phyloP scores from a whole-genome alignment of 2,329 filamentous ascomycete genomes.

The Trichoderma citrinoviride region DNA sequence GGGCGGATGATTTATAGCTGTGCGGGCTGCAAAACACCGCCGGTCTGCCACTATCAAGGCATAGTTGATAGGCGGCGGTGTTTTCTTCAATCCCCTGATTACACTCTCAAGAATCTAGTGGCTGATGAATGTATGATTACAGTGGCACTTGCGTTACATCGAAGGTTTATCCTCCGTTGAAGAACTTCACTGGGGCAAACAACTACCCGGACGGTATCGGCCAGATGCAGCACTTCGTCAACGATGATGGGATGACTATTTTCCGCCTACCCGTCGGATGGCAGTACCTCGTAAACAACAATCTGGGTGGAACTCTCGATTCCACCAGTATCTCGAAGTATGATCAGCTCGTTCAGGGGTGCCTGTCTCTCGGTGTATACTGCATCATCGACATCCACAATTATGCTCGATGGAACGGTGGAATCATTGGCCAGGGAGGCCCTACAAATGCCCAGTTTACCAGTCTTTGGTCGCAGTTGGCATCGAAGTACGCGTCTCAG shows the following conservation, averaged over 20 bases:
- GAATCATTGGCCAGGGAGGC: slow-evolving; percentile 61
- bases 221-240: slow-evolving; percentile 55
- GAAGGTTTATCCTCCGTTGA: slow-evolving; percentile 33
- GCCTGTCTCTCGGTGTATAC: slow-evolving; percentile 49
- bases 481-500: slow-evolving; percentile 47
- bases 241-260: slow-evolving; percentile 48
- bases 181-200: slow-evolving; percentile 28
- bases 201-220: slow-evolving; percentile 34
- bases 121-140: too few relatives aligned
- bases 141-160: slow-evolving; percentile 31
- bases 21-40: too few relatives aligned
- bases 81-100: too few relatives aligned
- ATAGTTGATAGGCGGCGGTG: too few relatives aligned
- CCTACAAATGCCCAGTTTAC: slow-evolving; percentile 58
- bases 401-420: slow-evolving; percentile 58
- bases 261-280: slow-evolving; percentile 50
- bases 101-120: too few relatives aligned
- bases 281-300: slow-evolving; percentile 54
- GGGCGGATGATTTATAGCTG: too few relatives aligned
- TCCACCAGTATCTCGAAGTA: slow-evolving; percentile 48
- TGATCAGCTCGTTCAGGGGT: slow-evolving; percentile 53
- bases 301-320: slow-evolving; percentile 47
- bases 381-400: slow-evolving; percentile 58
- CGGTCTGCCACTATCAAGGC: too few relatives aligned
- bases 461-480: slow-evolving; percentile 54